These are phyloP conservation scores for Fusarium sp. DNA, from an alignment of 2,329 filamentous ascomycete species.

Conservation along the genomic window DNA sequence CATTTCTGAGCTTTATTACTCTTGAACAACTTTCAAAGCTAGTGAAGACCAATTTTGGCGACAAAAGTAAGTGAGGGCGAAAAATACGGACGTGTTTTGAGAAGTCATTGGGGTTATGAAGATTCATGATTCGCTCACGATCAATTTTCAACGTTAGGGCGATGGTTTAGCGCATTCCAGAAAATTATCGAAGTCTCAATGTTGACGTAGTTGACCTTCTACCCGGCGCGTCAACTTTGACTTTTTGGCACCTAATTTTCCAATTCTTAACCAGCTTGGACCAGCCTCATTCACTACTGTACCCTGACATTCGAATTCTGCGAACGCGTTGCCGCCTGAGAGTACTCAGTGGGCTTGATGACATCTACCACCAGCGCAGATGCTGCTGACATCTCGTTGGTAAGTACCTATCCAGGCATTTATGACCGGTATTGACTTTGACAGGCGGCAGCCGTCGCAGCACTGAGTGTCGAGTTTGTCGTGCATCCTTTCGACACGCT, in stretches of 20 bases:
- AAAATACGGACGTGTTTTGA: too few species aligned
- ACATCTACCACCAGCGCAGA: slow-evolving; percentile 17
- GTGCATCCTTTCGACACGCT: slow-evolving; percentile 38
- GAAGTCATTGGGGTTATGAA: too few species aligned
- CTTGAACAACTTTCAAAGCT: neutral
- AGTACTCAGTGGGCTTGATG: neutral
- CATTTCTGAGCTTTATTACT: neutral
- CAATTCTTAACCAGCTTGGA: neutral
- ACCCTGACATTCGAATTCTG: too few species aligned
- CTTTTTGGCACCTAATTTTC: neutral
- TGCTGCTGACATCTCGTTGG: slow-evolving; percentile 30
- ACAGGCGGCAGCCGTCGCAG: slow-evolving; percentile 25
- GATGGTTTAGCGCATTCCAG: slow-evolving; percentile 2
- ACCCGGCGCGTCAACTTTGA: neutral
- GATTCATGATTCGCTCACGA: neutral
- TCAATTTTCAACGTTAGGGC: neutral
- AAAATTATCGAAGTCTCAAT: neutral
- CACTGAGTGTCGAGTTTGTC: slow-evolving; percentile 29
- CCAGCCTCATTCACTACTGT: fast-evolving
- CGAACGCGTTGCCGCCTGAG: too few species aligned
- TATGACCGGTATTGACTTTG: neutral
- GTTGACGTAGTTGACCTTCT: slow-evolving; percentile 32
- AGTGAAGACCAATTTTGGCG: too few species aligned
- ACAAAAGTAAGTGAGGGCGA: too few species aligned
- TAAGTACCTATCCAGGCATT: neutral